A percentile compares a stretch with the other conserved stretches of the same genome.
Evolutionary conservation across 2,329 filamentous ascomycete species (phyloP).

Genomic region (Penicillium sp.): DNA sequence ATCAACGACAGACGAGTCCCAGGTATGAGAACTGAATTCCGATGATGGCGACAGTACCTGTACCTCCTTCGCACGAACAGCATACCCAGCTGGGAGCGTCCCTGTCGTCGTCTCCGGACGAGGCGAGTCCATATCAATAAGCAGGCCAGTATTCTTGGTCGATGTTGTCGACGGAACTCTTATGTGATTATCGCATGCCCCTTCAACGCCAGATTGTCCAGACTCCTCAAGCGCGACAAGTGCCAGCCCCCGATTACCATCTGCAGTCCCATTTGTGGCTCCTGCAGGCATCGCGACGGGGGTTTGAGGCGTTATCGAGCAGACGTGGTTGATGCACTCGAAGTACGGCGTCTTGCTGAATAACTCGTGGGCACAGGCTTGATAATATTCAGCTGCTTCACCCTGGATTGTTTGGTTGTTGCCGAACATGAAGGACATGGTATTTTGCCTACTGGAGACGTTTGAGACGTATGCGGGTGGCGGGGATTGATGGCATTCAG

Average conservation of each 20-base stretch:
- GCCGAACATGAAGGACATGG: slow-evolving; percentile 25
- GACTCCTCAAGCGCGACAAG: slow-evolving; percentile 15
- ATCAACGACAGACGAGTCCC: slow-evolving; percentile 12
- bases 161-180: neutral
- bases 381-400: slow-evolving; percentile 43
- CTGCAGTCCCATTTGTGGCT: neutral
- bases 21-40: slow-evolving; percentile 10
- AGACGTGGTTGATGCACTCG: slow-evolving; percentile 45
- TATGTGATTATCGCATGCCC: too few relatives aligned
- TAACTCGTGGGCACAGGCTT: slow-evolving; percentile 47
- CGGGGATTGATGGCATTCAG: neutral
- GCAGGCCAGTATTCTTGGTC: slow-evolving; percentile 6
- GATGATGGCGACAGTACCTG: slow-evolving; percentile 8
- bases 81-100: neutral
- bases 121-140: slow-evolving; percentile 24
- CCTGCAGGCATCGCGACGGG: slow-evolving; percentile 15
- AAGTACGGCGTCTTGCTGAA: slow-evolving; percentile 43
- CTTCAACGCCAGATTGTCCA: neutral
- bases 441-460: slow-evolving; percentile 11
- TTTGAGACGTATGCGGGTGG: slow-evolving; percentile 6
- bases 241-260: slow-evolving; percentile 17
- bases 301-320: slow-evolving; percentile 35
- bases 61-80: slow-evolving; percentile 1
- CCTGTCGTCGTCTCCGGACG: neutral
- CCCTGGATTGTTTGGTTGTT: slow-evolving; percentile 30